Evolutionary conservation across 2,329 filamentous ascomycete genomes (phyloP).

Genomic region (Phyllosticta citriasiana): DNA sequence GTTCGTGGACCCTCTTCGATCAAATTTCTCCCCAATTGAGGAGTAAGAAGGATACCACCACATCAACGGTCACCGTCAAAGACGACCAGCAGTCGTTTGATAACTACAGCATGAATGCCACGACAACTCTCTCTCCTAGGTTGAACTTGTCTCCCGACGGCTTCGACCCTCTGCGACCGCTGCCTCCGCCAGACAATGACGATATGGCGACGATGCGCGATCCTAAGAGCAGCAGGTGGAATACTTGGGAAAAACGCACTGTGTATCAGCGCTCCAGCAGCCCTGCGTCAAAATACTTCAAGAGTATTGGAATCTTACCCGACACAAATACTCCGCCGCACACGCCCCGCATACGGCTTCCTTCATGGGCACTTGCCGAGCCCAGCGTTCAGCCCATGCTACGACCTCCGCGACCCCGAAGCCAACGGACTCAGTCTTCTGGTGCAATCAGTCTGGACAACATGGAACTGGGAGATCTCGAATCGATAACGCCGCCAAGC

Average conservation of each 20-base stretch:
- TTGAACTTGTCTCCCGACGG: not conserved
- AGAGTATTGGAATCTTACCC: not conserved
- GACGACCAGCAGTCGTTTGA: not conserved
- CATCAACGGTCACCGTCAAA: not conserved
- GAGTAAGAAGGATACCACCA: not conserved
- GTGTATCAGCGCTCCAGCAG: not conserved
- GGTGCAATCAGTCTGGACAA: not conserved
- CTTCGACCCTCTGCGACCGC: conserved; percentile 1
- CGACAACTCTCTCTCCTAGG: not conserved
- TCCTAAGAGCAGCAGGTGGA: conserved; percentile 5
- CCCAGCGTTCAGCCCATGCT: not conserved
- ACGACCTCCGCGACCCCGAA: not conserved
- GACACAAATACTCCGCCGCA: not conserved
- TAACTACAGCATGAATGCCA: conserved; percentile 2
- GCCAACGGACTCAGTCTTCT: not conserved
- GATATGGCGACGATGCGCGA: conserved; percentile 4
- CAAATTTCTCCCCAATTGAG: not conserved
- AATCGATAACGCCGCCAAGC: not conserved
- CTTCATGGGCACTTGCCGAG: not conserved
- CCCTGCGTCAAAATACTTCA: not conserved
- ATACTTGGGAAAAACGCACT: conserved; percentile 2
- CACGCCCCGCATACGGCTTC: not conserved
- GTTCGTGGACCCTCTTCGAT: not conserved
- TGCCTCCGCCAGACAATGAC: conserved; percentile 1
- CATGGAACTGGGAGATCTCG: not conserved